Evolutionary conservation across 495 filamentous ascomycete species (phyloP).

Genomic region (Neohortaea acidophila): DNA sequence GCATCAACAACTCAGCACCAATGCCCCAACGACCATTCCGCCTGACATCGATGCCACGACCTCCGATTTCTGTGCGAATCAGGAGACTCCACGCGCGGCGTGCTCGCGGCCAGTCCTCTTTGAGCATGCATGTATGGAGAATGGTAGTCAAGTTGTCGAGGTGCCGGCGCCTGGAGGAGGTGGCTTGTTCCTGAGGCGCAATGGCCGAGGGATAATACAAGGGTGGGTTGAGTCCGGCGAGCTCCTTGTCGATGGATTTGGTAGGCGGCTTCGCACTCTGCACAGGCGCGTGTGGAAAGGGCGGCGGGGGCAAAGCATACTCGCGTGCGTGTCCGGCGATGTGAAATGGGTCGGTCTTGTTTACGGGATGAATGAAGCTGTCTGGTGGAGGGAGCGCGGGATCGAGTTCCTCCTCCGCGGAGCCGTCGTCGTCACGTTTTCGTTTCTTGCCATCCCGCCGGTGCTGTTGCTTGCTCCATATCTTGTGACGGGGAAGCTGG

Average conservation of each 20-base stretch:
- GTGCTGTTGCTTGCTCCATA: conserved; percentile 16
- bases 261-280: not conserved
- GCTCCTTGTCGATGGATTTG: conserved; percentile 3
- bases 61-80: conserved; percentile 38
- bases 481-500: too few relatives aligned
- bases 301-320: conserved; percentile 16
- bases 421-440: conserved; percentile 13
- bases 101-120: conserved; percentile 47
- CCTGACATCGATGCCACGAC: conserved; percentile 40
- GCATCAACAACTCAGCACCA: conserved; percentile 51
- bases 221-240: conserved; percentile 18
- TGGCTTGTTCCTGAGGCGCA: not conserved
- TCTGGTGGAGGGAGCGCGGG: not conserved
- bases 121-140: conserved; percentile 44
- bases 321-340: conserved; percentile 13
- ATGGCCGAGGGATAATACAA: conserved; percentile 3
- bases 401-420: conserved; percentile 3
- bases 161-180: conserved; percentile 38
- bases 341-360: conserved; percentile 13
- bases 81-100: conserved; percentile 50
- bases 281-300: conserved; percentile 25
- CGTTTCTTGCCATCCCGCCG: conserved; percentile 15
- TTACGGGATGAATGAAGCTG: conserved; percentile 3
- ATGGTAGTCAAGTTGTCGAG: conserved; percentile 43
- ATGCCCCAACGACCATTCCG: conserved; percentile 47